These are phyloP conservation scores for Funneliformis geosporum DNA, from an alignment of 192 early-diverging fungal species.

Conservation along the genomic window DNA sequence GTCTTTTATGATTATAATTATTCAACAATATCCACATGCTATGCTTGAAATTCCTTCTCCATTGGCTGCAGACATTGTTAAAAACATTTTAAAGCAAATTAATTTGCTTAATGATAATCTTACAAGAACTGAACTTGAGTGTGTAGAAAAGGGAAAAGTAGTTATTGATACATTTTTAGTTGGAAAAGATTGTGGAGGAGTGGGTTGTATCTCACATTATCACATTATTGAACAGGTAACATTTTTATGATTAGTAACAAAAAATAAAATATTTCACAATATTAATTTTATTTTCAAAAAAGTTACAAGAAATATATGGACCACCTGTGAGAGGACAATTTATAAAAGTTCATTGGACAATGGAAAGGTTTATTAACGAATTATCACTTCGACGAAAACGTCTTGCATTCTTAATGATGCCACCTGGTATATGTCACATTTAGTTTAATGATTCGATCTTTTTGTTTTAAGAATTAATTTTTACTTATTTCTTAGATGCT, in stretches of 20 bases:
- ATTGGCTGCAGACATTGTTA: conserved; percentile 52
- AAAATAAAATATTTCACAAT: not conserved
- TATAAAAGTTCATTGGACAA: conserved; percentile 59
- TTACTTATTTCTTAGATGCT: conserved; percentile 50
- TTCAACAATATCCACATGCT: conserved; percentile 45
- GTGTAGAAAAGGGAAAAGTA: conserved; percentile 52
- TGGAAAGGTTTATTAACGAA: conserved; percentile 59
- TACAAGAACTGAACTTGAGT: conserved; percentile 44
- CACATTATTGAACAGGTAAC: conserved; percentile 57
- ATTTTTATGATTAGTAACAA: not conserved
- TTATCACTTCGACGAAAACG: conserved; percentile 52
- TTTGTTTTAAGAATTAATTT: not conserved
- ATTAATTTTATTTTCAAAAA: not conserved
- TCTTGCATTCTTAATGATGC: conserved; percentile 56
- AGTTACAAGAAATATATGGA: conserved; percentile 59
- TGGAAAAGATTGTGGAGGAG: conserved; percentile 46
- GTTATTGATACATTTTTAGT: conserved; percentile 52
- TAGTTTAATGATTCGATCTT: not conserved
- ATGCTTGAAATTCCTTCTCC: conserved; percentile 47
- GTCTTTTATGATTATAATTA: conserved; percentile 44
- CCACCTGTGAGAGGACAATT: conserved; percentile 48
- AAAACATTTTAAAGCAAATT: conserved; percentile 51
- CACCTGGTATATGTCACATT: conserved; percentile 41
- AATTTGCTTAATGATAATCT: conserved; percentile 49
- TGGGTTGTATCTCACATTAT: conserved; percentile 53